These are phyloP conservation scores for Stenogyne calaminthoides DNA, from an alignment of 305 asterid genomes.

Conservation along the genomic window DNA sequence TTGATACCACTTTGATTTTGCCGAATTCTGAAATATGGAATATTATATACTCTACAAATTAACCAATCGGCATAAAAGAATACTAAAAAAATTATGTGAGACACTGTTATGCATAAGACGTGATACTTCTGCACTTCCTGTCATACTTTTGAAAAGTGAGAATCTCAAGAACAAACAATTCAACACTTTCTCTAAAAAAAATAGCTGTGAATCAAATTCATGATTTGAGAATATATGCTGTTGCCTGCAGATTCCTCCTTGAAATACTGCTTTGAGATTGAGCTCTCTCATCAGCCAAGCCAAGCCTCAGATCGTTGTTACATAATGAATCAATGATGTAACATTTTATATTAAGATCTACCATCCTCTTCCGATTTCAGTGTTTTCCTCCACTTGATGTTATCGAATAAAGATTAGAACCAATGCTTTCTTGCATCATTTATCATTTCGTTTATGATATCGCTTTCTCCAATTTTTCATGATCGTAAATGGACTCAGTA, in stretches of 20 bases:
- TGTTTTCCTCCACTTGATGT: background rate
- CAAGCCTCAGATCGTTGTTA: background rate
- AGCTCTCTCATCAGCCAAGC: background rate
- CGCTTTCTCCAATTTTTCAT: conserved; percentile 26
- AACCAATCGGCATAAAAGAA: too few species aligned
- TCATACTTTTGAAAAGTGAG: background rate
- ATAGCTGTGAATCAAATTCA: background rate
- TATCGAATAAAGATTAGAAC: conserved; percentile 1
- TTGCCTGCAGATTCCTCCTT: background rate
- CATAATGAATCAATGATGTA: background rate
- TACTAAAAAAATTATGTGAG: too few species aligned
- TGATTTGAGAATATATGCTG: background rate
- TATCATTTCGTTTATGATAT: background rate
- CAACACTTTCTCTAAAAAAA: background rate
- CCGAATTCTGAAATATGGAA: background rate
- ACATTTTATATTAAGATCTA: background rate
- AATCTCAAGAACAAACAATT: background rate
- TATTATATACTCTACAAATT: background rate
- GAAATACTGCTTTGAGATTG: background rate
- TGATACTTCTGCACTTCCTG: too few species aligned
- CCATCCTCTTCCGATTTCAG: background rate
- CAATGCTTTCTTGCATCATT: background rate
- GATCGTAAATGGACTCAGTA: conserved; percentile 26
- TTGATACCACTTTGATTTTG: background rate
- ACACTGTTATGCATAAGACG: too few species aligned